Percentiles rank a stretch among this genome's conserved stretches.
phyloP scores from a whole-genome alignment of 805 yeast genomes.

The Wickerhamomyces tratensis region DNA sequence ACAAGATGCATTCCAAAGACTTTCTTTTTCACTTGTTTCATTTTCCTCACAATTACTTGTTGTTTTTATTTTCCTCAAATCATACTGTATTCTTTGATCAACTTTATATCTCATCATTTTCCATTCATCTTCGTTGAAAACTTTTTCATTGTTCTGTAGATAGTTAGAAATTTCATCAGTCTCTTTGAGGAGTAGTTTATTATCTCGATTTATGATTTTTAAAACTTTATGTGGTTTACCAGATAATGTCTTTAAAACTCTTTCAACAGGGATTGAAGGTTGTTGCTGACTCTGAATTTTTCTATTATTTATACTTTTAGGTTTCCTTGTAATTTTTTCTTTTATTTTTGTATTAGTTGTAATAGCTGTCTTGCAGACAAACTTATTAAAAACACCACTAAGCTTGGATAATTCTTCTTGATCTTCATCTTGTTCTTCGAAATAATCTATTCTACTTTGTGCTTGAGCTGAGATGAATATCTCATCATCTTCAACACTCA shows the following conservation, averaged over 20 bases:
- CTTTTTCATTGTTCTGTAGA: not conserved
- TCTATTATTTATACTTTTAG: not conserved
- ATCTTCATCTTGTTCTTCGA: conserved; percentile 6
- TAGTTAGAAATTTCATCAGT: not conserved
- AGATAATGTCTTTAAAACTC: conserved; percentile 6
- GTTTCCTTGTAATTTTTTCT: not conserved
- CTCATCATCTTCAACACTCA: conserved; percentile 1
- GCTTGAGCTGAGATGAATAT: conserved; percentile 15
- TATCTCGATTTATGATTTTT: not conserved
- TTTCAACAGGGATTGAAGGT: not conserved
- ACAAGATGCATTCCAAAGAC: too few species aligned
- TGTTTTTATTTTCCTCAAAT: too few species aligned
- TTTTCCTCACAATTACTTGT: too few species aligned
- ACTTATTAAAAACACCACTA: not conserved
- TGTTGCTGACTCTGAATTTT: not conserved
- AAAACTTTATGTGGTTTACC: conserved; percentile 7
- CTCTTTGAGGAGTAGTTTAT: not conserved
- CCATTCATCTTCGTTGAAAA: not conserved
- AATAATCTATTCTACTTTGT: conserved; percentile 13
- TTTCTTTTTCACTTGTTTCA: too few species aligned
- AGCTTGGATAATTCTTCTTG: not conserved
- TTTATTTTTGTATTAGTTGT: not conserved
- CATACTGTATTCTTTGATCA: too few species aligned
- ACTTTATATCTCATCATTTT: not conserved
- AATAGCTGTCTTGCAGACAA: not conserved